Conservation (phyloP, 768 basidiomycete genomes). For the Suillus subaureus region DNA sequence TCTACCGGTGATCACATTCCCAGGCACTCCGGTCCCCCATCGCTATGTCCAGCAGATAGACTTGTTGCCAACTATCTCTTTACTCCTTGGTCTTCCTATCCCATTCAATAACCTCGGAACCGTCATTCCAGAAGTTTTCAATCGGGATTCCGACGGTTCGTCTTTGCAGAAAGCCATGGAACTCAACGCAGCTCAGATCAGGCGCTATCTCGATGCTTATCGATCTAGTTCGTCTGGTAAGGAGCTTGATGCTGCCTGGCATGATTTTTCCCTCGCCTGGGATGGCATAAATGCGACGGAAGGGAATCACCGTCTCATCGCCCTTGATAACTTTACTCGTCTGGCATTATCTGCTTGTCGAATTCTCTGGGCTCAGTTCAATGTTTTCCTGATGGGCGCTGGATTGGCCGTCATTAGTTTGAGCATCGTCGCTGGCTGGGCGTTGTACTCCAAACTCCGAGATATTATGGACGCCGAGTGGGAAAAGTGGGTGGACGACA, state of each 20-base stretch:
- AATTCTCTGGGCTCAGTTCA: slow-evolving; percentile 94
- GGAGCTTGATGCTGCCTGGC: slow-evolving; percentile 74
- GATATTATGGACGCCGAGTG: slow-evolving; percentile 36
- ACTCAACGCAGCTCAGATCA: slow-evolving; percentile 76
- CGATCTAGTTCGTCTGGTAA: slow-evolving; percentile 66
- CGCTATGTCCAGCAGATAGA: slow-evolving; percentile 91
- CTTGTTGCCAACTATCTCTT: slow-evolving; percentile 83
- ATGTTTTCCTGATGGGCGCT: slow-evolving; percentile 70
- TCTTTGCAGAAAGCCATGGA: slow-evolving; percentile 61
- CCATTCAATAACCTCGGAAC: slow-evolving; percentile 95
- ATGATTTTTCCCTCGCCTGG: slow-evolving; percentile 51
- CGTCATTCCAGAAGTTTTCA: slow-evolving; percentile 91
- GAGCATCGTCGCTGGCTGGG: slow-evolving; percentile 55
- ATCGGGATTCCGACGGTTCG: slow-evolving; percentile 39
- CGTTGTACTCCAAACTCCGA: slow-evolving; percentile 54
- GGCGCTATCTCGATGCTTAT: slow-evolving; percentile 76
- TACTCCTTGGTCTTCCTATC: slow-evolving; percentile 90
- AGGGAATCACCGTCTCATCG: slow-evolving; percentile 15
- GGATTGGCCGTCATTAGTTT: slow-evolving; percentile 67
- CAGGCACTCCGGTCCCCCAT: slow-evolving; percentile 52
- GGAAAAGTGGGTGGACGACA: slow-evolving; percentile 44
- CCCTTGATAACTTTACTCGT: slow-evolving; percentile 30
- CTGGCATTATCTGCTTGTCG: slow-evolving; percentile 63
- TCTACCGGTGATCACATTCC: slow-evolving; percentile 59
- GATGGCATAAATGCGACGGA: slow-evolving; percentile 33